Evolutionary conservation across 768 basidiomycete genomes (phyloP), one percentile per base, ranked within the genome.

Genomic region (Kwoniella sp.): DNA sequence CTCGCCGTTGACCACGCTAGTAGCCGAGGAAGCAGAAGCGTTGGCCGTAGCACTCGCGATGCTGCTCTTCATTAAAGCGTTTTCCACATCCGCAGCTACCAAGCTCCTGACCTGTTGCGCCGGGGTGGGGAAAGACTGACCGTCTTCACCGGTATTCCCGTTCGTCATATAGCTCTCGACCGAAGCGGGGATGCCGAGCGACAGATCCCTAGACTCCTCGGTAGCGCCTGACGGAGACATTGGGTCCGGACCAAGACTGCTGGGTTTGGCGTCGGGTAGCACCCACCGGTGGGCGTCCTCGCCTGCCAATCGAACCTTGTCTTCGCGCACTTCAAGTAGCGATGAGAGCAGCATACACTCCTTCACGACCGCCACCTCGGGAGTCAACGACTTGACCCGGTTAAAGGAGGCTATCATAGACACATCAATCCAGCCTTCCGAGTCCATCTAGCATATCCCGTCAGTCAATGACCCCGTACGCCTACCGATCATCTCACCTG

Each of bases 361-460:
- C 41, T 77, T 77, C 36, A 93, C 86, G 33, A 87, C 75, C 22
- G 80, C 34, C 11, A 73, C 31, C 46, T 79, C 79, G 25, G 65
- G 53, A 6, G 88, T 88, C 48, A 92, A 73, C 41, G 78, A 78
- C 63, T 78, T 80, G 49, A 93, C 81, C 34, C 91, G 85, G 64
- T 87, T 88, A 79, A 95, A 96, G 10, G 88, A 87, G 1, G 88
- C 86, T 50, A 96, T 79, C 45, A 90, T 76, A 12, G 80, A 62
- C 39, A 92, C 85, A 10, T 85, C 81, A 44, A 96, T 84, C 88
- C 88, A 96, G 9, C 91, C 91, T 50, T 80, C 77, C 3, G 81
- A 78, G 71, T 95, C 89, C 91, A 96, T 92, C 90, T 93, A 63
- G 19, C 12, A 59, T 40, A 33, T 38, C 19, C 20, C 27, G 47